Percentiles rank a stretch among this genome's conserved stretches.
These are phyloP conservation scores for Borovskyia barvae DNA, from an alignment of 208 protist genomes.

Conservation along the genomic window DNA sequence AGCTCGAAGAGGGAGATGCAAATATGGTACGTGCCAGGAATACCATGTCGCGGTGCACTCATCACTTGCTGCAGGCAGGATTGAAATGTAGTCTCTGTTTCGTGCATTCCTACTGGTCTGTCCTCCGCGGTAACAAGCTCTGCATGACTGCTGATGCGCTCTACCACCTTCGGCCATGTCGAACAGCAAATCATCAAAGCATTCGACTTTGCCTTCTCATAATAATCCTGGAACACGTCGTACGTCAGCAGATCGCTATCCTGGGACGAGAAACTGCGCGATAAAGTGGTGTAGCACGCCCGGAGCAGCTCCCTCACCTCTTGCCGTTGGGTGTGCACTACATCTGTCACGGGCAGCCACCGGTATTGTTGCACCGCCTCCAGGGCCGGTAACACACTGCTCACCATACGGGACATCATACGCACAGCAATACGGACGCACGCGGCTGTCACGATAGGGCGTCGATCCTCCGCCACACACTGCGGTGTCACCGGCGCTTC, in stretches of 20 bases:
- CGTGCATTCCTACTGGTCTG: conserved; percentile 1
- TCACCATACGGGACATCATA: conserved; percentile 67
- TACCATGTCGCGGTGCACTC: conserved; percentile 34
- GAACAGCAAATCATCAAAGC: conserved; percentile 44
- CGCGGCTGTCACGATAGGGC: conserved; percentile 29
- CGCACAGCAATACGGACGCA: conserved; percentile 58
- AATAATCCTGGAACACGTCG: conserved; percentile 60
- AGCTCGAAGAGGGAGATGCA: conserved; percentile 60
- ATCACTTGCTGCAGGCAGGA: conserved; percentile 25
- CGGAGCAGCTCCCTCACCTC: conserved; percentile 23
- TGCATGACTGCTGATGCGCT: conserved; percentile 38
- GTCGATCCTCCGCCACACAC: conserved; percentile 24
- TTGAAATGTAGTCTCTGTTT: conserved; percentile 12
- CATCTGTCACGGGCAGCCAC: conserved; percentile 38
- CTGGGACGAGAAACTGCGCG: conserved; percentile 36
- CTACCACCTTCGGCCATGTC: conserved; percentile 42
- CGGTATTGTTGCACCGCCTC: conserved; percentile 60
- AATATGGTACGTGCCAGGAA: conserved; percentile 52
- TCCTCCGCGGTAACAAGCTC: conserved; percentile 35
- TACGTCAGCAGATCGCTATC: conserved; percentile 50
- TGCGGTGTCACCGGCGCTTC: background rate
- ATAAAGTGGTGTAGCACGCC: conserved; percentile 32
- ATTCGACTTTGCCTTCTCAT: conserved; percentile 69
- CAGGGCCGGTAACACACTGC: conserved; percentile 38
- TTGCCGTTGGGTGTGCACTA: conserved; percentile 20